Base-by-base conservation (phyloP, 139 green algal genomes). In the Chlorella sp. region DNA sequence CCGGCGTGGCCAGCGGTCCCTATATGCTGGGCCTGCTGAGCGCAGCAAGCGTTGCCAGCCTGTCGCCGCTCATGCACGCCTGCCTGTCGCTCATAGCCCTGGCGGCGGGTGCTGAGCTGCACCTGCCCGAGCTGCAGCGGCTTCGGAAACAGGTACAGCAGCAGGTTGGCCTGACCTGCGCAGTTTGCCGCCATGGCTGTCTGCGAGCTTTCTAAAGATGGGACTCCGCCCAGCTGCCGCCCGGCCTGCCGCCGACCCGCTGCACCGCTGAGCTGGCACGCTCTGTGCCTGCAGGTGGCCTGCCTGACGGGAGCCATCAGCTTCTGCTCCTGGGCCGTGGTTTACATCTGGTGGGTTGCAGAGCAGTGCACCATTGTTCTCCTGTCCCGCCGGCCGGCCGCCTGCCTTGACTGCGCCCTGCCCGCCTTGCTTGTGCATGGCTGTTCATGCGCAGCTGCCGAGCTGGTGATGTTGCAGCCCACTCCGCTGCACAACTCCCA, bases 11-110 rank as follows among this genome's bases (percentile, higher is more conserved):
- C 16, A 88, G 76, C 34, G 94, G 94, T 0, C 94, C 94, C 0
- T 89, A 91, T 40, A 44, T 85, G 9, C 48, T 95, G 32, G 89
- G 87, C 14, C 89, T 97, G 46, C 73, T 98, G 0, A 91, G 67
- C 5, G 80, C 46, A 0, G 83, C 89, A 20, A 90, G 87, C 7
- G 83, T 96, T 4, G 43, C 60, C 2, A 82, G 86, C 54, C 84
- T 98, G 20, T 86, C 77, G 36, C 60, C 78, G 1, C 51, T 95
- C 19, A 85, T 94, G 82, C 43, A 93, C 8, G 78, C 87, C 1
- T 97, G 94, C 85, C 92, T 98, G 0, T 89, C 85, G 67, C 90
- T 96, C 75, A 96, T 98, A 44, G 94, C 92, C 0, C 75, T 98
- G 2, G 90, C 92, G 58, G 95, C 94, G 32, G 95, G 94, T 1